Evolutionary conservation across 176 grass and related monocot genomes (phyloP), one percentile per base, ranked within the genome.

Genomic region (Puya raimondii): DNA sequence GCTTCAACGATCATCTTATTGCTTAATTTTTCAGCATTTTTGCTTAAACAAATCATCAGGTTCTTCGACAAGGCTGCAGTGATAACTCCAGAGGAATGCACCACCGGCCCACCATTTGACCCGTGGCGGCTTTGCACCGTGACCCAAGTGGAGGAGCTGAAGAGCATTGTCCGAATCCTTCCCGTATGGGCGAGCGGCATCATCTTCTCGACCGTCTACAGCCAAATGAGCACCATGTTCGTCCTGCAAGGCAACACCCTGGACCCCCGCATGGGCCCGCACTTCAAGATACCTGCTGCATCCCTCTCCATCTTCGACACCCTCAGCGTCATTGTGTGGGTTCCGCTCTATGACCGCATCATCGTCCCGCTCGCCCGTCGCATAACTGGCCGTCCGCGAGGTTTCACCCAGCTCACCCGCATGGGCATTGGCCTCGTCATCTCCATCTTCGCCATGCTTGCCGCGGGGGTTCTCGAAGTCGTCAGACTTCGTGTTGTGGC

Each of bases 291-390:
- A 0, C 85, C 85, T 2, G 77, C 81, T 23, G 85, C 80, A 9
- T 73, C 79, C 72, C 77, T 88, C 85, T 80, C 85, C 73, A 78
- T 88, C 80, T 87, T 83, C 47, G 85, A 83, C 58, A 88, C 85
- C 1, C 22, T 80, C 65, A 88, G 80, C 69, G 77, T 84, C 57
- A 80, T 88, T 76, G 23, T 80, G n/a, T 88, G 85, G 85, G 85
- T 88, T 50, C 85, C 85, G 3, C 56, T 87, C 80, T 88, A 88
- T 56, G 85, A 80, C 72, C 69, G 73, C 23, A 1, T 20, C 16
- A 0, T 88, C 3, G 85, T 88, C 7, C 80, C 73, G 3, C 49
- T 84, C 2, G 77, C 58, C 2, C 81, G 81, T 1, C 80, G 72
- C 42, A 26, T 22, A 11, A 88, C 85, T 0, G 85, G 85, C 1